Conservation (phyloP, 106 monocot genomes). For the Dioscorea alata region DNA sequence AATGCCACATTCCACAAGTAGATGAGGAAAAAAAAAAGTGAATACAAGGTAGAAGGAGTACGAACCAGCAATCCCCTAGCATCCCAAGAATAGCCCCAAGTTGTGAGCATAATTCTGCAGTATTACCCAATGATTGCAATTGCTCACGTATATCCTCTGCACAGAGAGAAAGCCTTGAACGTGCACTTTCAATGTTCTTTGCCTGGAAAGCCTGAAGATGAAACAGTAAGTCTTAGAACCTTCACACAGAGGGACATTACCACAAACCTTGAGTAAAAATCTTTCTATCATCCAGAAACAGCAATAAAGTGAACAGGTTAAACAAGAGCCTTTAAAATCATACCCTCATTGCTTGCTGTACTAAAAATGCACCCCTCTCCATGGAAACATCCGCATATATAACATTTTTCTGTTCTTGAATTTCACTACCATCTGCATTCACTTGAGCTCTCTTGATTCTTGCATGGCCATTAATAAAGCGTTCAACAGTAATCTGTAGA, state of each 20-base stretch:
- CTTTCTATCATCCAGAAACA: not conserved
- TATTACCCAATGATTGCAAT: constrained; percentile 42
- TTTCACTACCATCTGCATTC: constrained; percentile 31
- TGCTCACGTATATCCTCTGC: constrained; percentile 85
- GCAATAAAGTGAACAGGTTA: not conserved
- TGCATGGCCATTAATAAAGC: constrained; percentile 95
- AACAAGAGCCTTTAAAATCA: constrained; percentile 12
- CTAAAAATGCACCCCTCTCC: constrained; percentile 89
- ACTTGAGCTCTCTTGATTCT: constrained; percentile 73
- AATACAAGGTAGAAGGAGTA: not conserved
- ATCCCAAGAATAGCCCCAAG: constrained; percentile 98
- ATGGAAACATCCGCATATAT: constrained; percentile 96
- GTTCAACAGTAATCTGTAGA: constrained; percentile 74
- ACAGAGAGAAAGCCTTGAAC: constrained; percentile 76
- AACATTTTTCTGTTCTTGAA: constrained; percentile 43
- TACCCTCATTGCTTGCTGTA: constrained; percentile 99
- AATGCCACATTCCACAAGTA: too few species aligned
- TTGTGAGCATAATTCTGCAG: constrained; percentile 76
- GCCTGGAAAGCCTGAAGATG: constrained; percentile 76
- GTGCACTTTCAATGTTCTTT: constrained; percentile 82
- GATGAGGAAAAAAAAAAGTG: too few species aligned
- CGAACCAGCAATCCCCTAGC: constrained; percentile 96
- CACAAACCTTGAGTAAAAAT: too few species aligned
- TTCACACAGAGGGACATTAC: too few species aligned
- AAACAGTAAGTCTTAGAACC: constrained; percentile 4